A percentile compares a stretch with the other conserved stretches of the same genome.
Conservation (phyloP, 2,329 filamentous ascomycete species). For the Pseudogymnoascus sp. region DNA sequence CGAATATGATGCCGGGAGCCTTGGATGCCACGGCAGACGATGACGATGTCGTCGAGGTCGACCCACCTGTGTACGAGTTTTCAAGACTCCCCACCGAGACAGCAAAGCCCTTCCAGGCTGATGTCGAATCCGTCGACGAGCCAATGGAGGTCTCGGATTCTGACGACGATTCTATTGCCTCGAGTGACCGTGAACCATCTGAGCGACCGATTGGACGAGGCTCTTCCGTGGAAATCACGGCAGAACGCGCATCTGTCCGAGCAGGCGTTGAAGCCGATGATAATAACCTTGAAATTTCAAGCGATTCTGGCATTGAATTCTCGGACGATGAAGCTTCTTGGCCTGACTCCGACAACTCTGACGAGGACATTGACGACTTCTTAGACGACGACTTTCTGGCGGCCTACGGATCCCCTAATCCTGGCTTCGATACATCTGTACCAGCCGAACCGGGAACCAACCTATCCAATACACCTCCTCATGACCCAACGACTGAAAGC, state of each 20-base stretch:
- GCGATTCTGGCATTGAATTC: neutral
- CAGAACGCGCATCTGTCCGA: neutral
- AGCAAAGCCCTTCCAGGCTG: neutral
- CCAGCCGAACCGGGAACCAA: neutral
- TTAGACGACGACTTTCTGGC: neutral
- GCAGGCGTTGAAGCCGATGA: neutral
- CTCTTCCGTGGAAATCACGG: neutral
- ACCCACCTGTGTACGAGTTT: neutral
- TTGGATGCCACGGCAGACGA: neutral
- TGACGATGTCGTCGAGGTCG: neutral
- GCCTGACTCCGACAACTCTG: neutral
- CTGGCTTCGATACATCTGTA: neutral
- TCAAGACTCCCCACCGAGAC: neutral
- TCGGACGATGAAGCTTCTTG: neutral
- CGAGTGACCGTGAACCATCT: neutral
- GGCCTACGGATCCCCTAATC: neutral
- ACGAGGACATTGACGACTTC: neutral
- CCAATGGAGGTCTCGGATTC: neutral
- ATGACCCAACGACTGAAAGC: neutral
- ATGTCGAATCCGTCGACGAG: neutral
- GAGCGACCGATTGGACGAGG: slow-evolving; percentile 1
- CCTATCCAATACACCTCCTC: neutral
- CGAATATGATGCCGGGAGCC: too few species aligned
- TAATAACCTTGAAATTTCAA: neutral
- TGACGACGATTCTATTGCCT: neutral